A percentile compares a stretch with the other conserved stretches of the same genome.
Evolutionary conservation across 2,329 filamentous ascomycete genomes (phyloP).

Genomic region (Thelonectria blattea): DNA sequence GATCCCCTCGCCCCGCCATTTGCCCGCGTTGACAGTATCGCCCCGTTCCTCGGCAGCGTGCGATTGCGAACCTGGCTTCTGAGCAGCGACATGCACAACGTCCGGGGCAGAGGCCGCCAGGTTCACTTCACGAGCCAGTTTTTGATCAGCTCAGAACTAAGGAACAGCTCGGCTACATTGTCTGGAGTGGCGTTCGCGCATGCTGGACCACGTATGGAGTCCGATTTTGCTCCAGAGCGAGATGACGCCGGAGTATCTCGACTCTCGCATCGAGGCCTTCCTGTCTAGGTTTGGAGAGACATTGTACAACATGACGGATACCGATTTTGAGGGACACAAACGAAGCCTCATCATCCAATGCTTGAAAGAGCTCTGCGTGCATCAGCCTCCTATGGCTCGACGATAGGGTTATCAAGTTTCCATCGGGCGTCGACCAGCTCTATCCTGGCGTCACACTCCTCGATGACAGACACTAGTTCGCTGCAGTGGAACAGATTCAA

Average conservation of each 20-base stretch:
- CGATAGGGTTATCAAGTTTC: too few relatives aligned
- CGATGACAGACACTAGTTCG: too few relatives aligned
- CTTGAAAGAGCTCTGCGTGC: slow-evolving; percentile 88
- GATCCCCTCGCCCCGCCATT: too few relatives aligned
- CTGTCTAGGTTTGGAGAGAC: slow-evolving; percentile 69
- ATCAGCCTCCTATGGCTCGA: too few relatives aligned
- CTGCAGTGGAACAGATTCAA: too few relatives aligned
- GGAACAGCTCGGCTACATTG: slow-evolving; percentile 96
- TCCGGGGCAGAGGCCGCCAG: too few relatives aligned
- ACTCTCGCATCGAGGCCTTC: slow-evolving; percentile 87
- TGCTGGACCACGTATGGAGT: slow-evolving; percentile 83
- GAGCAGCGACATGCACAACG: too few relatives aligned
- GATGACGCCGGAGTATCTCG: slow-evolving; percentile 80
- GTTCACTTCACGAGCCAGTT: slow-evolving; percentile 87
- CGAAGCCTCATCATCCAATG: slow-evolving; percentile 85
- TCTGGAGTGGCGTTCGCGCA: slow-evolving; percentile 79
- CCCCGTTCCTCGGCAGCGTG: too few relatives aligned
- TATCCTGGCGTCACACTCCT: too few relatives aligned
- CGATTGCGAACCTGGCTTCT: too few relatives aligned
- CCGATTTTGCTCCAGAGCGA: slow-evolving; percentile 93
- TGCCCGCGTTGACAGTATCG: too few relatives aligned
- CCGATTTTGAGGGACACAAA: slow-evolving; percentile 90
- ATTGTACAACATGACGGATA: slow-evolving; percentile 76
- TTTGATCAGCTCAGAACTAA: slow-evolving; percentile 96
- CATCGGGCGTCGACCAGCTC: too few relatives aligned